Base-by-base conservation (phyloP, 208 protist species). In the Crithidia acanthocephali region DNA sequence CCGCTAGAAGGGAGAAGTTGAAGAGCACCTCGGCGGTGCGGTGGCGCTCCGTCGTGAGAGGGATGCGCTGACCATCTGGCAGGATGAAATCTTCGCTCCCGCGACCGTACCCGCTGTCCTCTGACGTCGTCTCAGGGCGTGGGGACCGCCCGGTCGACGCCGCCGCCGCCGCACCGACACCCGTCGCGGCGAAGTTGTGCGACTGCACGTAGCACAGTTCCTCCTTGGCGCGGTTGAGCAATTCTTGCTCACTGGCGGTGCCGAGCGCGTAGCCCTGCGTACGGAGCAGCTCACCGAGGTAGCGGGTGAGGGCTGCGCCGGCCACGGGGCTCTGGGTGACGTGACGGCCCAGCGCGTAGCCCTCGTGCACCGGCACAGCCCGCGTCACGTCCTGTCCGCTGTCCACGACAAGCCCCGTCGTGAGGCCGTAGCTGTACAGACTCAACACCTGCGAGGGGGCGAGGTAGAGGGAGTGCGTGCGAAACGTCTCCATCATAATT, bases 401-500 rank as follows among this genome's bases (percentile, higher is more conserved):
- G 71, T 98, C 96, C 62, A 98, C 61, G 42, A 99, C 96, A 1
- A 98, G 68, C 10, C 97, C 97, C 13, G 94, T 99, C 20, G 93
- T 98, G 32, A 92, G 72, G 13, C 97, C 97, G 67, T 95, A 96
- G 42, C 85, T 81, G 84, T 99, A 99, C 42, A 98, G 74, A 35
- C 93, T 95, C 47, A 98, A 80, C 69, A 98, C 92, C 72, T 95
- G 88, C 28, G 95, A 97, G 2, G 84, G 82, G 37, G 84, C 92
- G 57, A 98, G 78, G 79, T 93, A 98, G 27, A 98, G 81, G 13
- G 92, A 92, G 71, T 98, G 89, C 1, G 87, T 88, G 70, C 96
- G 90, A 79, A 98, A 98, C 22, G 92, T 97, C 66, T 98, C 94
- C 91, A 98, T 98, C 87, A 98, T 95, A 13, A 98, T 88, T 76